A percentile compares a stretch with the other conserved stretches of the same genome.
Conservation (phyloP, 352 stramenopile genomes). For the Saprolegnia diclina region DNA sequence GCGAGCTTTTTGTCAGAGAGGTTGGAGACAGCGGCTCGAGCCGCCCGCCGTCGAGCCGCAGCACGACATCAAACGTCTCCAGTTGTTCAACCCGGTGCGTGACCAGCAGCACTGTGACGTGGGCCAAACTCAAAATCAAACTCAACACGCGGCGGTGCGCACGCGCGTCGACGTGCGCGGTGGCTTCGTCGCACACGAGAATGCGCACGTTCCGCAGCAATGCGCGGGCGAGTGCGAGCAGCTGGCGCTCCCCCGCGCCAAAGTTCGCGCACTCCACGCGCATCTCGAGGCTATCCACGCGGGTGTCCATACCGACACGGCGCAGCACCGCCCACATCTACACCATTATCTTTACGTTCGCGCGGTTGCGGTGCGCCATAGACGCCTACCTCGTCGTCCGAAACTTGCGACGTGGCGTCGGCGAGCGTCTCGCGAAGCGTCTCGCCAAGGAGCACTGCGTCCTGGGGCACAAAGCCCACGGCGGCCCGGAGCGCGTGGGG, state of each 20-base stretch:
- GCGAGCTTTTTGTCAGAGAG: too few relatives aligned
- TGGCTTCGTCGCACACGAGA: slow-evolving; percentile 36
- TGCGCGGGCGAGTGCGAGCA: slow-evolving; percentile 33
- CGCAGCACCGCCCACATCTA: slow-evolving; percentile 22
- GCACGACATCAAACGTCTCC: slow-evolving; percentile 29
- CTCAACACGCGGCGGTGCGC: slow-evolving; percentile 31
- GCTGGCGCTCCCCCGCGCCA: slow-evolving; percentile 31
- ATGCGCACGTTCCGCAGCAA: slow-evolving; percentile 28
- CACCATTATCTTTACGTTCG: neutral
- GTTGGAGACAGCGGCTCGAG: slow-evolving; percentile 2
- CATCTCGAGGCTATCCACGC: slow-evolving; percentile 16
- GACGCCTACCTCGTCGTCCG: slow-evolving; percentile 4
- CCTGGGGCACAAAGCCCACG: slow-evolving; percentile 30
- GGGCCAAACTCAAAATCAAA: slow-evolving; percentile 28
- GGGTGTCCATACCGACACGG: slow-evolving; percentile 10
- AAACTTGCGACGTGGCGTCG: neutral
- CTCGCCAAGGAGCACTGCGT: slow-evolving; percentile 25
- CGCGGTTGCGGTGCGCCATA: neutral
- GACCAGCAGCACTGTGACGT: slow-evolving; percentile 31
- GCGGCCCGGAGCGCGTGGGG: neutral
- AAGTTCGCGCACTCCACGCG: slow-evolving; percentile 20
- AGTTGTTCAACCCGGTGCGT: slow-evolving; percentile 34
- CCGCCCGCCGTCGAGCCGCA: slow-evolving; percentile 28
- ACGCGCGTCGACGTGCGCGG: slow-evolving; percentile 33
- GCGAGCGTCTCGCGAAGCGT: slow-evolving; percentile 16